Percentiles rank a stretch among this genome's conserved stretches.
Evolutionary conservation across 331 rosid species (phyloP).

Genomic region (Cucumis variabilis): DNA sequence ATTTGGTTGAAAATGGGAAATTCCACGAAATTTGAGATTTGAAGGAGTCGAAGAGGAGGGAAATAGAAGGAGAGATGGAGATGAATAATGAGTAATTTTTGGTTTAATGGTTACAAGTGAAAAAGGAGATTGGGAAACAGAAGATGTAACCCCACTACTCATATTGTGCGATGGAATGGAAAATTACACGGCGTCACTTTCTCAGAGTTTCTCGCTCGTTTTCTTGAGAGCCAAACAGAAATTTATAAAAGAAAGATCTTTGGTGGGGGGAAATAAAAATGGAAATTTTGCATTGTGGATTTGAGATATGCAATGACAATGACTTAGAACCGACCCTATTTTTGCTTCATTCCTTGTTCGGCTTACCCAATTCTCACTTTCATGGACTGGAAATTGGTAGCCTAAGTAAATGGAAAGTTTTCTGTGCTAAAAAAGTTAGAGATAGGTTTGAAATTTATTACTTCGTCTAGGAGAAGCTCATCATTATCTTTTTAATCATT

Average conservation of each 20-base stretch:
- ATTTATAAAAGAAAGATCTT: background rate
- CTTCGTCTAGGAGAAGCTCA: too few relatives aligned
- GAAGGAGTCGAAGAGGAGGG: constrained; percentile 27
- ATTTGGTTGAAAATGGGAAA: constrained; percentile 36
- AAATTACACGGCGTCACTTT: constrained; percentile 20
- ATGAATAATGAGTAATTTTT: constrained; percentile 16
- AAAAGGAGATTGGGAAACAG: constrained; percentile 39
- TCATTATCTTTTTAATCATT: too few relatives aligned
- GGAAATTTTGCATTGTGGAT: background rate
- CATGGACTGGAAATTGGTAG: background rate
- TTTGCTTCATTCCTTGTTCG: background rate
- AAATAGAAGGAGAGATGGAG: constrained; percentile 38
- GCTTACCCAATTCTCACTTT: background rate
- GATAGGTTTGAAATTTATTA: too few relatives aligned
- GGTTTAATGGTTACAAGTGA: constrained; percentile 38
- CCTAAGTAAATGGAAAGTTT: background rate
- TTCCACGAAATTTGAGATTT: constrained; percentile 38
- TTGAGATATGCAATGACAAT: background rate
- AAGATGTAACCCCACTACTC: constrained; percentile 51
- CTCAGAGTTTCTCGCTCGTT: constrained; percentile 29
- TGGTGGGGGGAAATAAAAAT: background rate
- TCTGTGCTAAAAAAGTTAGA: too few relatives aligned
- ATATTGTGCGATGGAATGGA: constrained; percentile 39
- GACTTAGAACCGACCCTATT: background rate
- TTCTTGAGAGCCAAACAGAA: constrained; percentile 38